Evolutionary conservation across 2,329 filamentous ascomycete species (phyloP), one percentile per base, ranked within the genome.

Genomic region (Aspergillus sp.): DNA sequence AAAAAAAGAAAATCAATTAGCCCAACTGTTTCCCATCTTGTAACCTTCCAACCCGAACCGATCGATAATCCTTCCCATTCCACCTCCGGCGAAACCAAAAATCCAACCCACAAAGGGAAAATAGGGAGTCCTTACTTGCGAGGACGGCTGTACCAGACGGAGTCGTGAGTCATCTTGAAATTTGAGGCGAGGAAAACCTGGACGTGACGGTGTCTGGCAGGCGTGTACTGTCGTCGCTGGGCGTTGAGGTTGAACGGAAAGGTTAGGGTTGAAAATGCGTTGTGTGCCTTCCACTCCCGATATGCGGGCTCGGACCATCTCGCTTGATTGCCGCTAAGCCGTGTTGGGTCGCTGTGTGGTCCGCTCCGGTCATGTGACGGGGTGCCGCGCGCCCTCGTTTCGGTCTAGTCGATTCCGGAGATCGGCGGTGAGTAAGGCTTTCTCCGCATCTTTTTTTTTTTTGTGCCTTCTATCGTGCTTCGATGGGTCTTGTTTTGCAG

Each of bases 131-230:
- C 72, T 73, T 96, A 96, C 81, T 82, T 92, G 83, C 93, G 90
- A 78, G 95, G 95, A 82, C 95, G 93, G 78, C 92, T 96, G 89
- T 96, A 96, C 93, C 94, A 99, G 84, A 98, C 92, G 79, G 90
- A 92, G 86, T 98, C 94, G 92, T 91, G 89, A 82, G 88, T 88
- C 88, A 91, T 91, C 78, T 77, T 89, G 82, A 81, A 80, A 77
- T 76, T 71, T 67, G 65, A 67, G 68, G 65, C 64, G 68, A 65
- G 63, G 61, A 64, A 65, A 65, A 65, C 61, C 61, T 63, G 63
- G 67, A 63, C 69, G 70, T 59, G 68, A 71, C 70, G 71, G 69
- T 73, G 71, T 71, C 71, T 69, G 71, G 67, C 69, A 69, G 66
- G 66, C 65, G 66, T 29, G 67, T 67, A n/a, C 68, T 68, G 71